A percentile compares a stretch with the other conserved stretches of the same genome.
Conservation (phyloP, 257 asterid species). For the Scutellaria galericulata region DNA sequence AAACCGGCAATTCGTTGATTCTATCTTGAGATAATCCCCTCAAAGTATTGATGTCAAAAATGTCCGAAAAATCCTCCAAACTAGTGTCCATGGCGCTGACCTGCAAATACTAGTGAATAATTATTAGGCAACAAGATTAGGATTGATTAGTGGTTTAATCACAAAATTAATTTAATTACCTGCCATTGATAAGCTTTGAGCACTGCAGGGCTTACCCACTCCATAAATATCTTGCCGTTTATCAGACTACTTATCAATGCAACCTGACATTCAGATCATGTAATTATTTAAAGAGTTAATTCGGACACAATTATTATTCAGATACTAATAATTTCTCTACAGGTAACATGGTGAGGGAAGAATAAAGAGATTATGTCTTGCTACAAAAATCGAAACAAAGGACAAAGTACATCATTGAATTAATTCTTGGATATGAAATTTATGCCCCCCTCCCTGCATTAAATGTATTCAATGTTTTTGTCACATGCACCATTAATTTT, state of each 20-base stretch:
- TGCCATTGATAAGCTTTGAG: slow-evolving; percentile 89
- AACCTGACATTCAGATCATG: slow-evolving; percentile 49
- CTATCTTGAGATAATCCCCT: slow-evolving; percentile 58
- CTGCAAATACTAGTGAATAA: slow-evolving; percentile 39
- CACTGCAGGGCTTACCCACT: slow-evolving; percentile 84
- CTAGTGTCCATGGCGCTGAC: slow-evolving; percentile 58
- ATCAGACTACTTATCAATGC: slow-evolving; percentile 70
- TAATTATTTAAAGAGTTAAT: not conserved
- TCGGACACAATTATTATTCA: not conserved
- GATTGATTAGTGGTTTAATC: not conserved
- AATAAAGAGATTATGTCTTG: too few species aligned
- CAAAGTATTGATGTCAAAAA: slow-evolving; percentile 52
- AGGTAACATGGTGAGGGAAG: too few species aligned
- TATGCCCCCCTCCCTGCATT: too few species aligned
- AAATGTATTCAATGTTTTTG: too few species aligned
- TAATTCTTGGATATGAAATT: too few species aligned
- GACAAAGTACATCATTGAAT: too few species aligned
- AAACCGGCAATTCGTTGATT: slow-evolving; percentile 53
- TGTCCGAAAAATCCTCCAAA: slow-evolving; percentile 64
- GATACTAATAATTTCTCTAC: too few species aligned
- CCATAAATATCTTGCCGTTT: slow-evolving; percentile 78
- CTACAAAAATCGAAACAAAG: too few species aligned
- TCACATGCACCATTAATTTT: too few species aligned
- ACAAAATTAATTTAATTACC: slow-evolving; percentile 39
- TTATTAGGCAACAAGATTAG: not conserved